These are phyloP conservation scores for Xylaria castorea DNA, from an alignment of 495 filamentous ascomycete genomes.

Conservation along the genomic window DNA sequence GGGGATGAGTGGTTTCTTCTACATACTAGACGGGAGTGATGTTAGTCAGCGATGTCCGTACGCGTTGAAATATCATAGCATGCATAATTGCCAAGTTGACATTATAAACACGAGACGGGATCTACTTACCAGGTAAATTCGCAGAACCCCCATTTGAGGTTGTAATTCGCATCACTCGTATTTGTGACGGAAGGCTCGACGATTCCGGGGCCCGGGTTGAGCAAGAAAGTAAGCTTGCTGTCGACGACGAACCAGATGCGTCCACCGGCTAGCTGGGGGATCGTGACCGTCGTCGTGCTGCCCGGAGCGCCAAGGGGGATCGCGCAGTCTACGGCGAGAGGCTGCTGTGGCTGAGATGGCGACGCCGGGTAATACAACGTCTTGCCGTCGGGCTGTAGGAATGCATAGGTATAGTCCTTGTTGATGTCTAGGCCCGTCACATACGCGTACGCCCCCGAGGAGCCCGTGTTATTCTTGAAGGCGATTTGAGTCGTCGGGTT, in stretches of 20 bases:
- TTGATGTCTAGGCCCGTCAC: constrained; percentile 71
- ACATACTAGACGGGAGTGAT: constrained; percentile 9
- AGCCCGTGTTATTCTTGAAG: constrained; percentile 68
- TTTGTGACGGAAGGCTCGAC: constrained; percentile 77
- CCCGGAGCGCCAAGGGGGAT: constrained; percentile 69
- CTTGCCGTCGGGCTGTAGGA: constrained; percentile 65
- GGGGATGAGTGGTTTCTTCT: not conserved
- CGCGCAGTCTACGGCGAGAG: constrained; percentile 62
- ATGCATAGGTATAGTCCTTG: constrained; percentile 62
- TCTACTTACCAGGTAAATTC: constrained; percentile 67
- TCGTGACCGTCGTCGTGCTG: constrained; percentile 62
- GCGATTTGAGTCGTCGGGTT: constrained; percentile 61
- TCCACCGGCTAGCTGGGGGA: constrained; percentile 72
- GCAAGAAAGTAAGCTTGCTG: constrained; percentile 66
- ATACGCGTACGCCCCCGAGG: constrained; percentile 69
- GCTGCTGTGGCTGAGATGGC: constrained; percentile 33
- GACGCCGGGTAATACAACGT: constrained; percentile 46
- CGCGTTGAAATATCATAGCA: not conserved
- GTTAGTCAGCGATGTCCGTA: not conserved
- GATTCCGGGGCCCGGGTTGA: constrained; percentile 72
- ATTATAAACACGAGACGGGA: not conserved
- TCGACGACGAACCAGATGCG: constrained; percentile 73
- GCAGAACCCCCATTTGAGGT: constrained; percentile 69
- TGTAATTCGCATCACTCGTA: constrained; percentile 68
- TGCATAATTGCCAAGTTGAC: not conserved